phyloP scores from a whole-genome alignment of 371 early-diverging fungal species.

The Funneliformis caledonium region DNA sequence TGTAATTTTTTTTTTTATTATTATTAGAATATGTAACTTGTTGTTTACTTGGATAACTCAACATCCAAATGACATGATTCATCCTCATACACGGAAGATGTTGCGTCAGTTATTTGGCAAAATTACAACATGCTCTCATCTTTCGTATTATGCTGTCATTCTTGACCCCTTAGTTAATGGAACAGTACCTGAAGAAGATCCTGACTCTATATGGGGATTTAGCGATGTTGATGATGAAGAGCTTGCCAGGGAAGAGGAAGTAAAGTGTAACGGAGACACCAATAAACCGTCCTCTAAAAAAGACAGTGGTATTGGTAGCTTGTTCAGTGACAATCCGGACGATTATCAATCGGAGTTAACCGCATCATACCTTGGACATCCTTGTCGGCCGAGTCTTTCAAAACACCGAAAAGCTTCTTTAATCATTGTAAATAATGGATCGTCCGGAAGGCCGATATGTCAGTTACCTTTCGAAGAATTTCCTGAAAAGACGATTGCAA shows the following conservation, averaged over 20 bases:
- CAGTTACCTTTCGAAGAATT: conserved; percentile 27
- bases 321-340: background rate
- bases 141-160: conserved; percentile 7
- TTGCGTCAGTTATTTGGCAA: background rate
- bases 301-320: conserved; percentile 11
- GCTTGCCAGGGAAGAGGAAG: background rate
- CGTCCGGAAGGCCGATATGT: background rate
- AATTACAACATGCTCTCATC: background rate
- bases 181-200: background rate
- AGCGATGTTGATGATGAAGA: background rate
- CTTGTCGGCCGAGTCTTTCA: background rate
- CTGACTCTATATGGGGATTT: conserved; percentile 14
- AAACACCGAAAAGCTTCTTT: conserved; percentile 12
- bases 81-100: conserved; percentile 12
- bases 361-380: background rate
- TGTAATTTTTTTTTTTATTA: background rate
- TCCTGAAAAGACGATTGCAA: conserved; percentile 5
- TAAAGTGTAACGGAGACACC: background rate
- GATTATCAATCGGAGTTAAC: background rate
- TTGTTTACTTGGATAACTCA: conserved; percentile 26
- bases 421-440: conserved; percentile 1
- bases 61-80: conserved; percentile 31
- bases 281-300: background rate
- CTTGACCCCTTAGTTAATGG: conserved; percentile 2
- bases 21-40: conserved; percentile 26